These are phyloP conservation scores for Rhizopogon vinicolor DNA, from an alignment of 768 basidiomycete species.

Conservation along the genomic window DNA sequence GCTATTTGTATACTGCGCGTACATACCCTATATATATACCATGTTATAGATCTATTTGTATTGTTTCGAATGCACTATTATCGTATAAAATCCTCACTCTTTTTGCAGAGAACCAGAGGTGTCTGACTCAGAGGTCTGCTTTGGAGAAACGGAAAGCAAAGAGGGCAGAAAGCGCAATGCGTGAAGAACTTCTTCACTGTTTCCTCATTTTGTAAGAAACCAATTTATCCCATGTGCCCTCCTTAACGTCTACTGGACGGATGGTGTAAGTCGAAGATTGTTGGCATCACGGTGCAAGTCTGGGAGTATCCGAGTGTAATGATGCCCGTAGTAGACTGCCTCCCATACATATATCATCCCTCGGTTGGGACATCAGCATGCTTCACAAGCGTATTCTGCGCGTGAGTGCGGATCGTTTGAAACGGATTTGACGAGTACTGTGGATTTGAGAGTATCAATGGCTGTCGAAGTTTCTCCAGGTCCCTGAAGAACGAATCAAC, in stretches of 20 bases:
- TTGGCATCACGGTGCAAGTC: neutral
- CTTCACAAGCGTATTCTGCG: conserved; percentile 69
- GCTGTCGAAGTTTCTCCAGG: conserved; percentile 64
- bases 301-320: neutral
- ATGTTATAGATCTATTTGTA: neutral
- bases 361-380: conserved; percentile 24
- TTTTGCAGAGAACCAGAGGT: no score
- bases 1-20: conserved; percentile 14
- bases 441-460: conserved; percentile 61
- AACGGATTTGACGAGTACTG: conserved; percentile 69
- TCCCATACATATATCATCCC: neutral
- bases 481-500: conserved; percentile 36
- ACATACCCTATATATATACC: conserved; percentile 4
- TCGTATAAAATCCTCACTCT: neutral
- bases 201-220: neutral
- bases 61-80: neutral
- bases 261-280: neutral
- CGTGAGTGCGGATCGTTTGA: conserved; percentile 73
- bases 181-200: neutral
- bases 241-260: neutral
- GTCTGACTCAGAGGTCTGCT: neutral
- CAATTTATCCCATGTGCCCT: neutral
- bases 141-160: no score
- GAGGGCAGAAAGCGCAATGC: no score
- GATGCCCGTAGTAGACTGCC: no score